These are phyloP conservation scores for Schizothecium vesticola DNA, from an alignment of 495 filamentous ascomycete genomes.

Conservation along the genomic window DNA sequence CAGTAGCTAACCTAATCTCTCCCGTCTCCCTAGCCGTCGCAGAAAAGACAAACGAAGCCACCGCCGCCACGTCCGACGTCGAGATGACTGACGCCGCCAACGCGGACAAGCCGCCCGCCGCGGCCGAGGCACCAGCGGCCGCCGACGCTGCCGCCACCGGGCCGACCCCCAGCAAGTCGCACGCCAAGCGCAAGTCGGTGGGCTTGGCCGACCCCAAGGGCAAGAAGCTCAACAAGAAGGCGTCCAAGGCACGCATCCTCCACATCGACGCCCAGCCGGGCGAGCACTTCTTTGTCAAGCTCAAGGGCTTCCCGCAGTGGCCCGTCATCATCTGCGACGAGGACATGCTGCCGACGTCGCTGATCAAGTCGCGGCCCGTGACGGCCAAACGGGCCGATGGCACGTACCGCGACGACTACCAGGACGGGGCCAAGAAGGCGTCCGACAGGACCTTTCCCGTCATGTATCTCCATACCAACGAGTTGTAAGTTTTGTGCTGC, in stretches of 20 bases:
- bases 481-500: conserved; percentile 71
- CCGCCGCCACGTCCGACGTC: conserved; percentile 30
- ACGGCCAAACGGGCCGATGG: conserved; percentile 75
- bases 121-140: conserved; percentile 11
- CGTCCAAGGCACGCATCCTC: conserved; percentile 62
- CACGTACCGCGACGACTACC: conserved; percentile 74
- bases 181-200: conserved; percentile 59
- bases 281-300: conserved; percentile 76
- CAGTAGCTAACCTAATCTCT: conserved; percentile 15
- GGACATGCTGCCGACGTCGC: conserved; percentile 72
- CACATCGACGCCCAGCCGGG: conserved; percentile 78
- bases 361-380: conserved; percentile 69
- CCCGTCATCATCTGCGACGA: conserved; percentile 87
- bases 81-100: conserved; percentile 33
- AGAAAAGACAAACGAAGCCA: conserved; percentile 24
- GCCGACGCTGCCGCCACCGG: conserved; percentile 9
- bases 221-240: conserved; percentile 82
- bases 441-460: conserved; percentile 82
- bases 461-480: conserved; percentile 90
- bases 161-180: conserved; percentile 39
- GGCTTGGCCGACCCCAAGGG: conserved; percentile 62
- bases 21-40: conserved; percentile 9
- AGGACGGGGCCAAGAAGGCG: conserved; percentile 74
- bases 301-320: conserved; percentile 89
- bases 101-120: conserved; percentile 17